A percentile compares a stretch with the other conserved stretches of the same genome.
phyloP scores from a whole-genome alignment of 768 basidiomycete genomes.

The Naganishia randhawae region DNA sequence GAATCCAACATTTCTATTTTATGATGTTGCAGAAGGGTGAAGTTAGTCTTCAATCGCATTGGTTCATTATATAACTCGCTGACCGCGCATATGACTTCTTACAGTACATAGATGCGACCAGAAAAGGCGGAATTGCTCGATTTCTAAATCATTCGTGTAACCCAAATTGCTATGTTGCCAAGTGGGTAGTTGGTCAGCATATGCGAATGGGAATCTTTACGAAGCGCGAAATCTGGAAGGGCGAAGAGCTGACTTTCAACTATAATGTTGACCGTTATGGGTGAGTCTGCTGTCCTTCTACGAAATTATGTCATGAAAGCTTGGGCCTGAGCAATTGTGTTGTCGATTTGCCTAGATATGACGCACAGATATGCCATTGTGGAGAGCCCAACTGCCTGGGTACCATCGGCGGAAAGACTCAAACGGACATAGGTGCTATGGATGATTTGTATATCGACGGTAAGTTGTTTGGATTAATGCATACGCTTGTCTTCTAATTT shows the following conservation, averaged over 20 bases:
- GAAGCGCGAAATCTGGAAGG: constrained; percentile 63
- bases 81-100: neutral
- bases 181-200: constrained; percentile 86
- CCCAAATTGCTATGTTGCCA: constrained; percentile 95
- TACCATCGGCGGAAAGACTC: constrained; percentile 94
- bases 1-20: constrained; percentile 95
- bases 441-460: constrained; percentile 93
- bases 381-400: constrained; percentile 94
- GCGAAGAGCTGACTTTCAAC: constrained; percentile 95
- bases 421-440: constrained; percentile 90
- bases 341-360: constrained; percentile 67
- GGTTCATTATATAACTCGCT: neutral
- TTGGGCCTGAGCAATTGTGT: no score
- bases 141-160: constrained; percentile 98
- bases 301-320: no score
- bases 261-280: constrained; percentile 99
- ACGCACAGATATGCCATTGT: constrained; percentile 90
- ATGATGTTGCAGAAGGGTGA: constrained; percentile 99
- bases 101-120: constrained; percentile 96
- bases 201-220: constrained; percentile 98
- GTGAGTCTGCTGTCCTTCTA: no score
- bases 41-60: constrained; percentile 55
- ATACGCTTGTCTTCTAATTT: neutral
- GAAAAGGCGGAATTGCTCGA: constrained; percentile 89
- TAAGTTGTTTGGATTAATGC: constrained; percentile 47